Conservation (phyloP, 2,329 filamentous ascomycete genomes). For the Beauveria pseudobassiana region DNA sequence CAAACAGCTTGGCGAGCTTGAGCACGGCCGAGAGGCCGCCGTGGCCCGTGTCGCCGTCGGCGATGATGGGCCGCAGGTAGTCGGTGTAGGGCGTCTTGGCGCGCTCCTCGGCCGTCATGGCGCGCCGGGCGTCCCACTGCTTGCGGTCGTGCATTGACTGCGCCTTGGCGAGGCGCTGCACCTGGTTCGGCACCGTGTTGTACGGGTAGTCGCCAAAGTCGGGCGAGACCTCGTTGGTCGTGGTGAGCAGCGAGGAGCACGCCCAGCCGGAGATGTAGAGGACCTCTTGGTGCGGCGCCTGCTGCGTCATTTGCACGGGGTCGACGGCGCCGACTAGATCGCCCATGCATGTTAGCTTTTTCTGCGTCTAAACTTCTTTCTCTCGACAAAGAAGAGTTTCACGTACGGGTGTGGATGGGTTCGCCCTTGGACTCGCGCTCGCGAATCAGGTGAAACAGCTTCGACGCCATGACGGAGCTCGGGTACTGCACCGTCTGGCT, state of each 20-base stretch:
- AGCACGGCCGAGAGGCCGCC: constrained; percentile 87
- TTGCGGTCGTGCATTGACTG: constrained; percentile 96
- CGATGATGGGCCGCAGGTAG: constrained; percentile 90
- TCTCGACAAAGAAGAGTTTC: not conserved
- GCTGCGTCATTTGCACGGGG: constrained; percentile 98
- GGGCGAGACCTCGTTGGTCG: constrained; percentile 93
- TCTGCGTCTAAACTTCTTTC: too few species aligned
- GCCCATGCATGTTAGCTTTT: not conserved
- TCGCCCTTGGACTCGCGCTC: constrained; percentile 70
- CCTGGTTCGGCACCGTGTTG: constrained; percentile 97
- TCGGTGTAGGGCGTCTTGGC: constrained; percentile 75
- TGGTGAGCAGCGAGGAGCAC: constrained; percentile 85
- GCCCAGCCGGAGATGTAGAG: constrained; percentile 97
- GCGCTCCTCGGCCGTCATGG: constrained; percentile 66
- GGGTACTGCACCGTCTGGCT: constrained; percentile 81
- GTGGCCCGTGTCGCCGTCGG: constrained; percentile 93
- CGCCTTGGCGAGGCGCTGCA: constrained; percentile 91
- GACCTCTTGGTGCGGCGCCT: constrained; percentile 91
- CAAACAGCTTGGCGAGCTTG: constrained; percentile 95
- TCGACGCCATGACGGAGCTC: constrained; percentile 89
- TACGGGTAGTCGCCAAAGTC: constrained; percentile 99
- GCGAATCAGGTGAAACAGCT: constrained; percentile 83
- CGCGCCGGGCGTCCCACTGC: constrained; percentile 79
- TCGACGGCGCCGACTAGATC: constrained; percentile 92
- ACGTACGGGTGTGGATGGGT: constrained; percentile 84